These are phyloP conservation scores for Cucumis melo DNA, from an alignment of 306 rosid species.

Conservation along the genomic window DNA sequence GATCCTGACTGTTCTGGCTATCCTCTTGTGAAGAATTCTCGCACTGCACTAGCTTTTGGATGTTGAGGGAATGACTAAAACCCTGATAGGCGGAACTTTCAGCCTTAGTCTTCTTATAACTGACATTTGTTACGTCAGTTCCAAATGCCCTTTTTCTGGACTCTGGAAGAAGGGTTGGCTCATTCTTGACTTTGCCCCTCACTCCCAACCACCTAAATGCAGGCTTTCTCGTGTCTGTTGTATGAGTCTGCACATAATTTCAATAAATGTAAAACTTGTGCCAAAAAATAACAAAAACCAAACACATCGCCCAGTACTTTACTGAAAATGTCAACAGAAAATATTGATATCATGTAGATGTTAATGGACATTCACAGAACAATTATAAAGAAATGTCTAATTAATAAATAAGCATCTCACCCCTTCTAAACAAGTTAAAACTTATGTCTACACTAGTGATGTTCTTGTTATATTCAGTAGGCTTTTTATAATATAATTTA, in stretches of 20 bases:
- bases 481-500: too few relatives aligned
- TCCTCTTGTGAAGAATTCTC: background rate
- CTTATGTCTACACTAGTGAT: background rate
- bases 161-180: constrained; percentile 1
- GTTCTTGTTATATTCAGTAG: too few relatives aligned
- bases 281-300: background rate
- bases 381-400: background rate
- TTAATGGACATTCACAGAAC: background rate
- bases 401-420: background rate
- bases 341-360: background rate
- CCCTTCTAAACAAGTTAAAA: background rate
- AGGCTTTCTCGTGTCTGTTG: constrained; percentile 34
- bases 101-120: constrained; percentile 22
- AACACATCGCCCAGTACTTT: background rate
- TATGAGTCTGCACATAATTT: constrained; percentile 23
- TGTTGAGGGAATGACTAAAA: background rate
- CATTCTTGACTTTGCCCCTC: constrained; percentile 12
- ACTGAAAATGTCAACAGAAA: background rate
- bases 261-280: background rate
- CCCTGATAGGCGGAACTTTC: constrained; percentile 2
- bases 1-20: constrained; percentile 9
- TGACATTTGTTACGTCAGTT: constrained; percentile 30
- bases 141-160: constrained; percentile 39
- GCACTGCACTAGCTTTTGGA: constrained; percentile 4
- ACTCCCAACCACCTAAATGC: constrained; percentile 48